phyloP scores from a whole-genome alignment of 2,329 filamentous ascomycete genomes.

The Pseudocercospora eumusae region DNA sequence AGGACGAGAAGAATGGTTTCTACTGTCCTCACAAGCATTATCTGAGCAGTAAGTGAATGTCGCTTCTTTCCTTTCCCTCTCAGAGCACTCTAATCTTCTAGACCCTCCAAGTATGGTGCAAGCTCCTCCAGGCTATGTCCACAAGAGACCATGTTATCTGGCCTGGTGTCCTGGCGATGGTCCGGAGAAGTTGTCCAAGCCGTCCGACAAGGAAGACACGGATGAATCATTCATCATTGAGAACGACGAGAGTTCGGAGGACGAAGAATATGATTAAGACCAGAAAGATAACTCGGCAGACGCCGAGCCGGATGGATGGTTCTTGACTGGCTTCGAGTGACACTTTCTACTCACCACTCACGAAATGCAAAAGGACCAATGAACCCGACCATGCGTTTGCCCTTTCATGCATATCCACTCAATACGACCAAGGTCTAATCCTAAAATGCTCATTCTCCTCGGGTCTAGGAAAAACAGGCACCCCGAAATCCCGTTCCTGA shows the following conservation, averaged over 20 bases:
- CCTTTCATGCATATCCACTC: slow-evolving; percentile 1
- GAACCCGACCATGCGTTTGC: too few species aligned
- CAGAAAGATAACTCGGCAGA: too few species aligned
- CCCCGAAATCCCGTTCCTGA: slow-evolving; percentile 35
- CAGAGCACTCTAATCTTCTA: not conserved
- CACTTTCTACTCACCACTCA: too few species aligned
- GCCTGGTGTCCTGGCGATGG: slow-evolving; percentile 32
- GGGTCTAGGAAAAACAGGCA: slow-evolving; percentile 39
- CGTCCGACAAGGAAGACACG: too few species aligned
- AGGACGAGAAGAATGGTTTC: slow-evolving; percentile 6
- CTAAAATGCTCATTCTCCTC: slow-evolving; percentile 44
- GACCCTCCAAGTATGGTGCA: slow-evolving; percentile 21
- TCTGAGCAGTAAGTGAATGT: slow-evolving; percentile 10
- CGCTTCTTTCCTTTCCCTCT: not conserved
- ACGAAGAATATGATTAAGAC: not conserved
- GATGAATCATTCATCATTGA: not conserved
- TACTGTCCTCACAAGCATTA: slow-evolving; percentile 21
- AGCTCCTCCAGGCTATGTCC: slow-evolving; percentile 26
- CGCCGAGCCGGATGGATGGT: too few species aligned
- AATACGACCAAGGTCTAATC: slow-evolving; percentile 44
- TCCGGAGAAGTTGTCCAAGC: not conserved
- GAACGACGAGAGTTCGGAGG: not conserved
- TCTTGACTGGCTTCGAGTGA: too few species aligned
- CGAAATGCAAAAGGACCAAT: too few species aligned
- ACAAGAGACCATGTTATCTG: slow-evolving; percentile 16